phyloP scores from a whole-genome alignment of 2,329 filamentous ascomycete genomes.

The Nectriaceae sp. region DNA sequence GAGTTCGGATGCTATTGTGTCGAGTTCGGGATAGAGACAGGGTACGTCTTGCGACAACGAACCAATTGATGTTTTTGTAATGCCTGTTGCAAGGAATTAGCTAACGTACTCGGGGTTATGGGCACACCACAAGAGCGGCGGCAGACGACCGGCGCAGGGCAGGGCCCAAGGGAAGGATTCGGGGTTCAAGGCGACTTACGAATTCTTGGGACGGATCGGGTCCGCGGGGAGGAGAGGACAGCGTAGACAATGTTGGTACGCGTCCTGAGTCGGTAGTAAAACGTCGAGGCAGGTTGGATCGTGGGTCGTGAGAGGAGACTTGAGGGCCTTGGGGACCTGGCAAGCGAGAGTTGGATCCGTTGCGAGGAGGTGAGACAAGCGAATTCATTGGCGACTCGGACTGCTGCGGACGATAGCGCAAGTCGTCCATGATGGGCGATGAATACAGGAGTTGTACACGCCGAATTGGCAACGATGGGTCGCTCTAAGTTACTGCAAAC shows the following conservation, averaged over 20 bases:
- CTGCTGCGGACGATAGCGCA: slow-evolving; percentile 76
- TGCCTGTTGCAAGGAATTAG: slow-evolving; percentile 46
- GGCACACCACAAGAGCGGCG: not conserved
- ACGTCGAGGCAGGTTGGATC: slow-evolving; percentile 80
- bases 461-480: slow-evolving; percentile 37
- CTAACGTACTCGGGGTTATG: slow-evolving; percentile 17
- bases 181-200: slow-evolving; percentile 33
- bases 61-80: slow-evolving; percentile 77
- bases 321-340: slow-evolving; percentile 51
- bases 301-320: slow-evolving; percentile 62
- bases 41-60: slow-evolving; percentile 41
- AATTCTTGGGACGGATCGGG: slow-evolving; percentile 53
- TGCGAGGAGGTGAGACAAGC: slow-evolving; percentile 73
- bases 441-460: slow-evolving; percentile 44
- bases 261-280: slow-evolving; percentile 92
- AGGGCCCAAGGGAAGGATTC: not conserved
- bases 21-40: no score
- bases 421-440: slow-evolving; percentile 66
- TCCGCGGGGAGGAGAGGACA: slow-evolving; percentile 54
- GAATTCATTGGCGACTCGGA: slow-evolving; percentile 76
- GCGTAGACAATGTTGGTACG: slow-evolving; percentile 70
- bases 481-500: slow-evolving; percentile 36
- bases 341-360: slow-evolving; percentile 65
- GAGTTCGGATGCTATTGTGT: no score
- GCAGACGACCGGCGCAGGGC: not conserved